Percentiles rank a stretch among this genome's conserved stretches.
Conservation (phyloP, 2,329 filamentous ascomycete genomes). For the Sporothrix euskadiensis region DNA sequence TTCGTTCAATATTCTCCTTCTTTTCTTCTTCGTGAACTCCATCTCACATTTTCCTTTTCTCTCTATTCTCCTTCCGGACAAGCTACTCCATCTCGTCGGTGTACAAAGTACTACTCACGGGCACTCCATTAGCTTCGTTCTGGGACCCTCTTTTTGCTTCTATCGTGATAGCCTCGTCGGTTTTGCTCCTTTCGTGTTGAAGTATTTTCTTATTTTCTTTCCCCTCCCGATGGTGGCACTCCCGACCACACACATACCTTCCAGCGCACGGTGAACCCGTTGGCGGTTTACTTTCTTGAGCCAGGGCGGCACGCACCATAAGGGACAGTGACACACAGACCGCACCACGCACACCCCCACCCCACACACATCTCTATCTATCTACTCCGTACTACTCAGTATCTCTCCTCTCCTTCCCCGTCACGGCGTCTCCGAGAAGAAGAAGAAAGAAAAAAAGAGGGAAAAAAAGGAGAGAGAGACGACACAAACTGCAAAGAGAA, state of each 20-base stretch:
- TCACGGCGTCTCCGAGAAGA: slow-evolving; percentile 16
- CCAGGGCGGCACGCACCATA: background rate
- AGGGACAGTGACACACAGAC: background rate
- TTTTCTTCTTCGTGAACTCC: background rate
- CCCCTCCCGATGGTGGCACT: background rate
- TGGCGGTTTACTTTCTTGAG: background rate
- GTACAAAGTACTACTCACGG: too few species aligned
- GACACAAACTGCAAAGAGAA: background rate
- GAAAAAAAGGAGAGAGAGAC: background rate
- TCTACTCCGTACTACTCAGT: too few species aligned
- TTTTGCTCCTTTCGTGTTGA: background rate
- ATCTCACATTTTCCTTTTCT: background rate
- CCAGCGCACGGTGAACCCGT: background rate
- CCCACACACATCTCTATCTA: background rate
- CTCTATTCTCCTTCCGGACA: background rate
- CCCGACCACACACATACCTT: background rate
- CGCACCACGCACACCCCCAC: background rate
- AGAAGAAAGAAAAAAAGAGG: background rate
- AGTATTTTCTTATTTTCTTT: background rate
- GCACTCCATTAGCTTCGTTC: background rate
- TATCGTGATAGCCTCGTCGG: background rate
- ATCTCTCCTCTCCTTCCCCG: background rate
- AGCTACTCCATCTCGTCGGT: background rate
- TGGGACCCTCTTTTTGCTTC: background rate
- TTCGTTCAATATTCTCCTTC: background rate